A percentile compares a stretch with the other conserved stretches of the same genome.
These are phyloP conservation scores for Claviceps sp. DNA, from an alignment of 2,329 filamentous ascomycete genomes.

Conservation along the genomic window DNA sequence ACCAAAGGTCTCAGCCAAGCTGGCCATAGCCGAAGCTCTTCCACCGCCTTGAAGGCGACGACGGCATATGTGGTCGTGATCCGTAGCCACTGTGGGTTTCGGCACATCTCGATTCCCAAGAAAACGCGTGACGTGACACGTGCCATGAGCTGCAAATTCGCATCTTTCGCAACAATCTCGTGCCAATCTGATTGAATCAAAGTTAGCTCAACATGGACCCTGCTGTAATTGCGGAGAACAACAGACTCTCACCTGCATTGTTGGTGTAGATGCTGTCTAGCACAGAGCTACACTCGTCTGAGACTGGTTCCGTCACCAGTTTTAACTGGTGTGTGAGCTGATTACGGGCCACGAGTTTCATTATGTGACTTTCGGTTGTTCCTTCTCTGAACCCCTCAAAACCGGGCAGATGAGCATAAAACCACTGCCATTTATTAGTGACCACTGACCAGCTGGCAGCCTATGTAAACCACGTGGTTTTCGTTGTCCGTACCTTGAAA, in stretches of 20 bases:
- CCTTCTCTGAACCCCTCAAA: conserved; percentile 1
- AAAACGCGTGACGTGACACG: conserved; percentile 37
- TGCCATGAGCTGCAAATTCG: conserved; percentile 22
- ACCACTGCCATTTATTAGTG: background rate
- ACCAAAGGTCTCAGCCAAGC: conserved; percentile 7
- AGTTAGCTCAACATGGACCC: background rate
- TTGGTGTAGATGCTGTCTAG: background rate
- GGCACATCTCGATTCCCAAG: conserved; percentile 29
- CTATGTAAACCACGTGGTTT: no score
- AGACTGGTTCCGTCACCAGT: background rate
- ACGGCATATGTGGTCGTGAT: conserved; percentile 29
- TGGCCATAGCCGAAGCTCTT: conserved; percentile 8
- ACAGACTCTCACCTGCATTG: background rate
- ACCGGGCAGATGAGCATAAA: conserved; percentile 1
- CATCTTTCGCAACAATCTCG: background rate
- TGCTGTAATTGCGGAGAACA: background rate
- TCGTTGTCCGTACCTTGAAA: background rate
- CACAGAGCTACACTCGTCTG: background rate
- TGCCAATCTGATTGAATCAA: background rate
- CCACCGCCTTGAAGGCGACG: conserved; percentile 19
- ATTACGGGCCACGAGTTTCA: background rate
- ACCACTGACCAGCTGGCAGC: no score
- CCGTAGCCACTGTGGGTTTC: conserved; percentile 33
- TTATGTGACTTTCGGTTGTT: background rate
- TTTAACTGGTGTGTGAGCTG: conserved; percentile 1